These are phyloP conservation scores for Urochloa ruziziensis DNA, from an alignment of 176 grass and related monocot species.

Conservation along the genomic window DNA sequence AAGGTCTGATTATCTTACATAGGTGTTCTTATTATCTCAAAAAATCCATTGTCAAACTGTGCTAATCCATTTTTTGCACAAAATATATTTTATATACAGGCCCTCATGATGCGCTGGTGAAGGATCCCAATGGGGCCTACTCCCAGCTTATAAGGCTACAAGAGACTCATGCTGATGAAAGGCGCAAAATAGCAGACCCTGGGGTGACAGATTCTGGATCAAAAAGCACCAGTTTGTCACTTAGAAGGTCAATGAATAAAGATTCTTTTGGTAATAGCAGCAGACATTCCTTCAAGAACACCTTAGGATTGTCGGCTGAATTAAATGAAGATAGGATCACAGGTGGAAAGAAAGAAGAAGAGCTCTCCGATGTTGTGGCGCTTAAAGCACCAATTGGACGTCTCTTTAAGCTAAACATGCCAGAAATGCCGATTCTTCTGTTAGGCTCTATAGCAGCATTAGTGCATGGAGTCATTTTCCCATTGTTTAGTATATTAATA, in stretches of 20 bases:
- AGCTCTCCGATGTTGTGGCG: neutral
- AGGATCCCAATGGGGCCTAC: constrained; percentile 38
- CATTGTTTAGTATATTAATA: constrained; percentile 58
- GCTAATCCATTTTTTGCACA: too few relatives aligned
- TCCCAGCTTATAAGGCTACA: constrained; percentile 70
- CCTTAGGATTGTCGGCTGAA: constrained; percentile 29
- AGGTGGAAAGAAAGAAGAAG: constrained; percentile 24
- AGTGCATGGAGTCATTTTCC: constrained; percentile 65
- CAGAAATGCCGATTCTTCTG: constrained; percentile 62
- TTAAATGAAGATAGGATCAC: constrained; percentile 6
- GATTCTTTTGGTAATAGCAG: constrained; percentile 44
- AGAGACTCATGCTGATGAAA: constrained; percentile 41
- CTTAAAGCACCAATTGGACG: constrained; percentile 42
- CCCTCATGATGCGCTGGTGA: too few relatives aligned
- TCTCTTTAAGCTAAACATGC: constrained; percentile 63
- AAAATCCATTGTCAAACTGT: too few relatives aligned
- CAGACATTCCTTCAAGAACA: constrained; percentile 41
- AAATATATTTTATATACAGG: too few relatives aligned
- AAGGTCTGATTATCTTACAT: constrained; percentile 47
- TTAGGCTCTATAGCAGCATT: constrained; percentile 67
- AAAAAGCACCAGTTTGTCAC: constrained; percentile 35
- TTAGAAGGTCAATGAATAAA: constrained; percentile 37
- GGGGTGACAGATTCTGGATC: constrained; percentile 24
- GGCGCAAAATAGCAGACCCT: constrained; percentile 3
- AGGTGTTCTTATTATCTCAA: neutral